Evolutionary conservation across 129 eudicot species (phyloP), one percentile per base, ranked within the genome.

Genomic region (Pseudognaphalium luteoalbum): DNA sequence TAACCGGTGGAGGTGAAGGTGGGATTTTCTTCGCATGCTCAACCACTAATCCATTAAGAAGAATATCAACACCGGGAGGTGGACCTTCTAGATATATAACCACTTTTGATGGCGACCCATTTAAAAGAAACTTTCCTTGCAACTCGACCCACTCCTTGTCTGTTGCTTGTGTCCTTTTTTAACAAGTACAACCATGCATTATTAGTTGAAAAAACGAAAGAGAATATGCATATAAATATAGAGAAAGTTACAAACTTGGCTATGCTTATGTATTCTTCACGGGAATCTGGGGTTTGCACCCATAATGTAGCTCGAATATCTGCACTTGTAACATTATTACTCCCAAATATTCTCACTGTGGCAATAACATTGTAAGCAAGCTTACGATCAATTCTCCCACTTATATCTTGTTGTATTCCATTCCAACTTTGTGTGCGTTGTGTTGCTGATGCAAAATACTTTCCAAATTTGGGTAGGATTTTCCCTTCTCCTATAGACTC

Each of bases 331-430:
- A 78, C 84, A 75, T 83, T 88, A 78, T 84, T 84, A 74, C 79
- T 83, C 74, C 98, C 91, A 76, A 70, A 84, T 73, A 91, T 80
- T 37, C 94, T 81, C 65, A 91, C 94, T 0, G 78, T 42, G 3
- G 96, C 96, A 68, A 70, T 72, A 70, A 91, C 75, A 76, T 79
- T 82, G 74, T 89, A 94, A 69, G 90, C 92, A 70, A 84, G 86
- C 84, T 91, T 94, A 75, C 94, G 78, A 42, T 83, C 68, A 42
- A 89, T 90, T 78, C 89, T 88, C 52, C 80, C 85, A 30, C 89
- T 87, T 58, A 94, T 91, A 56, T 91, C 97, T 87, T 94, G 99
- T 83, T 94, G 92, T 83, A 94, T 94, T 39, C 99, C 97, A 72
- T 94, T 91, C 96, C 97, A 94, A 66, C 57, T 82, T 81, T 89